These are phyloP conservation scores for Aspergillus costaricaensis DNA, from an alignment of 2,329 filamentous ascomycete species.

Conservation along the genomic window DNA sequence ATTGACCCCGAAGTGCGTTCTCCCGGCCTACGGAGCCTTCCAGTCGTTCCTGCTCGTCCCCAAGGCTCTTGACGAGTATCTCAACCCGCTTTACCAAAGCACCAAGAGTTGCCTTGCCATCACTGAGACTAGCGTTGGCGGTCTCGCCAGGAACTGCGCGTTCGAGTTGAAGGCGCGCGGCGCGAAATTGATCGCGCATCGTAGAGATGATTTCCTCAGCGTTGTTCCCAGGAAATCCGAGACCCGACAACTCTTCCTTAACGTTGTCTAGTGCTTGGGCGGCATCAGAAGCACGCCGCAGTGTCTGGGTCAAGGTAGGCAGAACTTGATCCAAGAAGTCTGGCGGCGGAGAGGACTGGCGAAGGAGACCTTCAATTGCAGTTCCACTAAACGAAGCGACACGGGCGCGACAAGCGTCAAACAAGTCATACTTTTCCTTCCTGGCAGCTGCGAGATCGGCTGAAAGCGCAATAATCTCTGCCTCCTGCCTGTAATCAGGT, in stretches of 20 bases:
- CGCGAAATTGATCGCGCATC: conserved; percentile 43
- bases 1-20: conserved; percentile 46
- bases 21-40: conserved; percentile 41
- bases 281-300: conserved; percentile 42
- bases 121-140: conserved; percentile 36
- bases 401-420: conserved; percentile 41
- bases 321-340: conserved; percentile 43
- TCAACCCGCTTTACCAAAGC: conserved; percentile 44
- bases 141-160: conserved; percentile 48
- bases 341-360: conserved; percentile 39
- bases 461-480: conserved; percentile 33
- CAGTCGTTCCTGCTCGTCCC: conserved; percentile 35
- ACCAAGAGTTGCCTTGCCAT: conserved; percentile 43
- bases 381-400: conserved; percentile 28
- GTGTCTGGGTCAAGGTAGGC: conserved; percentile 37
- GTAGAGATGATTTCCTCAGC: conserved; percentile 36
- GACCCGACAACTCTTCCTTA: conserved; percentile 36
- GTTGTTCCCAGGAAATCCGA: conserved; percentile 42
- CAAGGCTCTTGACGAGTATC: conserved; percentile 36
- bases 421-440: conserved; percentile 43
- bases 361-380: conserved; percentile 22
- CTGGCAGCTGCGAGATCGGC: conserved; percentile 43
- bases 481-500: conserved; percentile 17
- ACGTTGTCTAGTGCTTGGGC: conserved; percentile 39
- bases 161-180: conserved; percentile 48